A percentile compares a stretch with the other conserved stretches of the same genome.
Evolutionary conservation across 352 stramenopile genomes (phyloP).

Genomic region (Pythium rishiriense): DNA sequence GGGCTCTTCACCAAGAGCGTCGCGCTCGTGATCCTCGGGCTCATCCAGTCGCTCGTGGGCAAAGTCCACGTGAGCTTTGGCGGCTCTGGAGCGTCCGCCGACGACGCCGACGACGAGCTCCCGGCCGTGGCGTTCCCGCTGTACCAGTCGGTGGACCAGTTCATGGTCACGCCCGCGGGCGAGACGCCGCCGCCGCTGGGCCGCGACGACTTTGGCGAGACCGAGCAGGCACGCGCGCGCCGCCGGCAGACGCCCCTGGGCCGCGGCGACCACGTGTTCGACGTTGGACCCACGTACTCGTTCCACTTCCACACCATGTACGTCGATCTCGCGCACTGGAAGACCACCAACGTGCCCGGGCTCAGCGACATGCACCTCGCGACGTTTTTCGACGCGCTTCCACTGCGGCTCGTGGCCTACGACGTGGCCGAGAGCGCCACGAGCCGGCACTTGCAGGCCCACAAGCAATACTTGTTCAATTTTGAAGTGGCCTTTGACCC

Average conservation of each 20-base stretch:
- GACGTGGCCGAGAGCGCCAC: conserved; percentile 29
- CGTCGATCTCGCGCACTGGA: conserved; percentile 77
- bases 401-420: conserved; percentile 75
- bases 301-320: conserved; percentile 92
- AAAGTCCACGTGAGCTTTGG: conserved; percentile 78
- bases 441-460: conserved; percentile 46
- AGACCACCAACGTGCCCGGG: conserved; percentile 76
- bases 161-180: conserved; percentile 61
- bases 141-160: conserved; percentile 82
- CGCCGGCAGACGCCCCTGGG: conserved; percentile 57
- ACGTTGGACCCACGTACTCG: conserved; percentile 75
- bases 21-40: conserved; percentile 71
- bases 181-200: conserved; percentile 57
- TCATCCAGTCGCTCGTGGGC: conserved; percentile 69
- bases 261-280: conserved; percentile 38
- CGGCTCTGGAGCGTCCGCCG: conserved; percentile 5
- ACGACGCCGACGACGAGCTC: conserved; percentile 27
- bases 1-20: conserved; percentile 81
- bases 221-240: conserved; percentile 35
- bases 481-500: conserved; percentile 70
- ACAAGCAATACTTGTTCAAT: conserved; percentile 82
- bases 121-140: conserved; percentile 75
- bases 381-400: conserved; percentile 78
- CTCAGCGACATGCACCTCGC: conserved; percentile 73
- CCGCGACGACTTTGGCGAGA: conserved; percentile 63